Base-by-base conservation (phyloP, 2,329 filamentous ascomycete species). In the Colletotrichum spaethianum region DNA sequence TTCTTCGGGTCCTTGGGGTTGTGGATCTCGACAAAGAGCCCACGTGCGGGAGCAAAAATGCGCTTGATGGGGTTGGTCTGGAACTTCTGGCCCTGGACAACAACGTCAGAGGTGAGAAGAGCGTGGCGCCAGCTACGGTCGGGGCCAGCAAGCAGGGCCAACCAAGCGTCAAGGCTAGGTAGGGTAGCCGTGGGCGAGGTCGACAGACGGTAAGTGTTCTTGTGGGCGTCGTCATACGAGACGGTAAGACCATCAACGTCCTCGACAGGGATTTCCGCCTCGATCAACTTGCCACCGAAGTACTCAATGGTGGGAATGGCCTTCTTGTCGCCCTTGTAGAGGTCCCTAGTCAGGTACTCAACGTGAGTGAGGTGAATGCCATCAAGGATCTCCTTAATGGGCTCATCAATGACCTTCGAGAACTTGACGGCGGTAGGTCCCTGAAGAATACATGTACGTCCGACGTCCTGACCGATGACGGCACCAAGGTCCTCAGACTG, bases 401-500 rank as follows among this genome's bases (percentile, higher is more conserved):
- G 96, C 86, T 99, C 95, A 78, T 99, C 95, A 48, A 98, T 90
- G 73, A 93, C 88, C 50, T 90, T 98, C 0, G 95, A 97, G 85
- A 95, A 98, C 83, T 93, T 96, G 78, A 91, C 96, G 67, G 96
- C 93, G 85, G 95, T 95, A 6, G 96, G 96, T 23, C 96, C 97
- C 82, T 99, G 96, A 46, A 99, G 87, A 80, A 99, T 98, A 86
- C 95, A 98, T 55, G 95, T 98, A 80, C 97, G 91, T 75, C 94
- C 95, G 71, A 99, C 96, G 80, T 99, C 97, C 83, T 98, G 96
- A 76, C 89, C 96, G 73, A 98, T 95, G 70, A 99, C 95, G 65
- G 96, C 96, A 79, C 97, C 96, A 14, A 99, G 88, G 79, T 99
- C 96, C 84, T 99, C 96, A 1, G 96, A 98, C 84, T 99, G 96